Conservation (phyloP, 2,329 filamentous ascomycete species). For the Lachnellula arida region DNA sequence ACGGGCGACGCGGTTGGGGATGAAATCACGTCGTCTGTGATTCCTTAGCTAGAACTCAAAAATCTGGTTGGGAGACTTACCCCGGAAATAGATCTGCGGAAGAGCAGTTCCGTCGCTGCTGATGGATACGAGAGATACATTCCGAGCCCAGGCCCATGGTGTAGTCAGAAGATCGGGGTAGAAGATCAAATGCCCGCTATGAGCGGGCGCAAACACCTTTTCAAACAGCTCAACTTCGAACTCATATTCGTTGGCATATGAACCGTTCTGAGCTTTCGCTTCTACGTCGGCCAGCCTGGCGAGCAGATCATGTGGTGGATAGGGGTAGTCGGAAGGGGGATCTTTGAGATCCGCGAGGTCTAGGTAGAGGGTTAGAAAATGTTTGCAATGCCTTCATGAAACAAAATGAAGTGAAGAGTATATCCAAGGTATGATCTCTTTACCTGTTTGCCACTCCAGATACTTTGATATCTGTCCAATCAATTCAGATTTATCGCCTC, state of each 20-base stretch:
- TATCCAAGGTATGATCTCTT: neutral
- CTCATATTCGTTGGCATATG: slow-evolving; percentile 46
- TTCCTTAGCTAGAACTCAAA: neutral
- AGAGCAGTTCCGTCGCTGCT: slow-evolving; percentile 52
- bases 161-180: slow-evolving; percentile 44
- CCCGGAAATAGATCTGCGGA: slow-evolving; percentile 51
- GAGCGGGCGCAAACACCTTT: slow-evolving; percentile 44
- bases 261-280: slow-evolving; percentile 34
- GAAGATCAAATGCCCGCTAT: slow-evolving; percentile 59
- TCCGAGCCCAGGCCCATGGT: slow-evolving; percentile 45
- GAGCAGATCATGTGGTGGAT: slow-evolving; percentile 42
- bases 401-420: neutral
- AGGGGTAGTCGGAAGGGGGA: slow-evolving; percentile 44
- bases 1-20: slow-evolving; percentile 42
- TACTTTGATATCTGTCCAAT: neutral
- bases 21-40: slow-evolving; percentile 9
- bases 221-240: slow-evolving; percentile 49
- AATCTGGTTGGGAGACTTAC: slow-evolving; percentile 25
- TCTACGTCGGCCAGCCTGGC: slow-evolving; percentile 39
- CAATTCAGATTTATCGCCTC: neutral
- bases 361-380: neutral
- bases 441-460: slow-evolving; percentile 3
- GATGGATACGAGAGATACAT: slow-evolving; percentile 49
- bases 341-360: slow-evolving; percentile 34
- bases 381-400: neutral